Conservation (phyloP, 148 eudicot species). For the Rhododendron kiyosumense region DNA sequence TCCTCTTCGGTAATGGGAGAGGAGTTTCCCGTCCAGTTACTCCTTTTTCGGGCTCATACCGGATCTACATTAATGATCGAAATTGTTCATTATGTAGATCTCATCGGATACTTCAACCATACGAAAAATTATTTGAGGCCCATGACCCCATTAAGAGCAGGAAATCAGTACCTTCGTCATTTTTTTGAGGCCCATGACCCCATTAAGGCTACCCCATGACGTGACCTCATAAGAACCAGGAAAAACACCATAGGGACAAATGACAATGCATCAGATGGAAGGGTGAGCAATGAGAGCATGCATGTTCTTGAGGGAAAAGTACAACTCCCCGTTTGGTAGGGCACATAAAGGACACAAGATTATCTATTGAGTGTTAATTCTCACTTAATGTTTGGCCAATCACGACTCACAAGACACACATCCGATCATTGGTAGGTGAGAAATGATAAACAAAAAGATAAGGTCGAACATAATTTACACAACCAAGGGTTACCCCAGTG, state of each 20-base stretch:
- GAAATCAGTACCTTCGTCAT: background rate
- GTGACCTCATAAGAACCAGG: background rate
- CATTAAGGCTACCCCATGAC: background rate
- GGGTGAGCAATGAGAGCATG: background rate
- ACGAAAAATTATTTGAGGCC: too few relatives aligned
- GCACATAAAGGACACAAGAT: background rate
- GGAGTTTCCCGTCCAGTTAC: too few relatives aligned
- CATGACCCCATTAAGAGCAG: background rate
- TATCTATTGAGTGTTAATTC: background rate
- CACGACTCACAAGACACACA: background rate
- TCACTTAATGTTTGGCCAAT: background rate
- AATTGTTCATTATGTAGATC: background rate
- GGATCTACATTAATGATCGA: too few relatives aligned
- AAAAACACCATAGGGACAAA: background rate
- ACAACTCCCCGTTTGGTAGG: background rate
- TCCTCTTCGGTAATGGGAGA: too few relatives aligned
- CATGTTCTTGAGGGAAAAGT: background rate
- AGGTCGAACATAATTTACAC: background rate
- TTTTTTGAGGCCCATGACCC: background rate
- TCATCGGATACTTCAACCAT: too few relatives aligned
- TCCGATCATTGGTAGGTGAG: background rate
- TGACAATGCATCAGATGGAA: background rate
- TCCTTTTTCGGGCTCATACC: too few relatives aligned
- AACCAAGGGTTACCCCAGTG: too few relatives aligned
- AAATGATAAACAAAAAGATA: background rate